These are phyloP conservation scores for Urochloa ruziziensis DNA, from an alignment of 176 grass and related monocot species.

Conservation along the genomic window DNA sequence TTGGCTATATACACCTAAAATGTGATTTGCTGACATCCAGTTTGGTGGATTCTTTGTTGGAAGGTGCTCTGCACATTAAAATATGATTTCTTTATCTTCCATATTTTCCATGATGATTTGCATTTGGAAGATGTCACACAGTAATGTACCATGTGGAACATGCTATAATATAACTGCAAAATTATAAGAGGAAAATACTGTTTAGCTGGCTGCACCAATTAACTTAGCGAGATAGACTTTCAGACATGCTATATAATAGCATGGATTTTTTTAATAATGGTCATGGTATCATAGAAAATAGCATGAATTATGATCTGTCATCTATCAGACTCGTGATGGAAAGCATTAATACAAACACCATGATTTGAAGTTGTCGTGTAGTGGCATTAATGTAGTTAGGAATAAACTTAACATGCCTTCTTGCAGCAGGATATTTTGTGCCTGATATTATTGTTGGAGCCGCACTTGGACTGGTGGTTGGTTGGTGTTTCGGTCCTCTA, in stretches of 20 bases:
- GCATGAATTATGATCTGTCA: background rate
- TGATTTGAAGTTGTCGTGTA: background rate
- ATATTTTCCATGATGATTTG: background rate
- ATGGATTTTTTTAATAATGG: background rate
- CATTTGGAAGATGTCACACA: background rate
- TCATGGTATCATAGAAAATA: background rate
- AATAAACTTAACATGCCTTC: background rate
- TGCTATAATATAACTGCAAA: background rate
- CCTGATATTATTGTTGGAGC: conserved; percentile 81
- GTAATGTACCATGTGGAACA: background rate
- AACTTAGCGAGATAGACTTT: background rate
- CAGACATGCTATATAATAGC: background rate
- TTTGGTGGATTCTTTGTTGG: background rate
- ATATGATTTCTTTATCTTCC: background rate
- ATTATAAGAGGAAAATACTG: background rate
- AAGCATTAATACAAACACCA: background rate
- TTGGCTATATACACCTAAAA: background rate
- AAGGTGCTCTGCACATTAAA: background rate
- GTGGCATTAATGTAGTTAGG: background rate
- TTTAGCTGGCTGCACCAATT: background rate
- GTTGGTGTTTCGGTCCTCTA: conserved; percentile 77
- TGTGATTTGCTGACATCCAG: background rate
- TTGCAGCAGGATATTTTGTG: conserved; percentile 94
- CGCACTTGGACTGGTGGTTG: conserved; percentile 76
- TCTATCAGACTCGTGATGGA: background rate